Conservation (phyloP, 805 yeast genomes). For the Kuraishia hungarica region DNA sequence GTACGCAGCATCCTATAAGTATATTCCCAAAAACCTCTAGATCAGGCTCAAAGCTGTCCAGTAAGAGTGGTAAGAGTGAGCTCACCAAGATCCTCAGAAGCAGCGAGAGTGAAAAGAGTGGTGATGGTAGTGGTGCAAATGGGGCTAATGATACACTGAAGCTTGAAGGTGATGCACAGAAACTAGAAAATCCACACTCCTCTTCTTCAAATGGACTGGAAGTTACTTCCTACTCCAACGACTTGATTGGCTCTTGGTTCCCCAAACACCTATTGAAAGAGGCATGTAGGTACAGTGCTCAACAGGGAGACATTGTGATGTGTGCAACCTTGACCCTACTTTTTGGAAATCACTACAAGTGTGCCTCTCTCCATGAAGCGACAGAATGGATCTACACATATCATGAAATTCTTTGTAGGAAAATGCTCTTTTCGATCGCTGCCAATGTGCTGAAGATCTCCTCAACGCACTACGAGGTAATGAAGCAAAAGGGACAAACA, state of each 20-base stretch:
- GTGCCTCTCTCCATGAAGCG: slow-evolving; percentile 21
- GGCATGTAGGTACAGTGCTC: slow-evolving; percentile 44
- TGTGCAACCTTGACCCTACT: slow-evolving; percentile 49
- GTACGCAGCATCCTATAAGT: slow-evolving; percentile 1
- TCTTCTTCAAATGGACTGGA: background rate
- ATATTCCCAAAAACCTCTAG: slow-evolving; percentile 5
- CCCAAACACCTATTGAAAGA: slow-evolving; percentile 39
- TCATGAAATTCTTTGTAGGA: slow-evolving; percentile 41
- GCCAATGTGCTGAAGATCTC: slow-evolving; percentile 42
- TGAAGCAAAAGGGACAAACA: slow-evolving; percentile 26
- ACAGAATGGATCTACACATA: slow-evolving; percentile 52
- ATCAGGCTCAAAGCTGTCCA: slow-evolving; percentile 13
- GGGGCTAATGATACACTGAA: slow-evolving; percentile 1
- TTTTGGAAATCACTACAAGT: slow-evolving; percentile 31
- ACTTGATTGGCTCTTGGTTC: slow-evolving; percentile 43
- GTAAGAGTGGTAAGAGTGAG: slow-evolving; percentile 13
- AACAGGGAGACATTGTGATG: slow-evolving; percentile 58
- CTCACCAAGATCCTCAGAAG: slow-evolving; percentile 18
- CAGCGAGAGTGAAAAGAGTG: slow-evolving; percentile 2
- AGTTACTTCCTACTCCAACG: background rate
- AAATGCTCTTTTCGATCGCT: slow-evolving; percentile 46
- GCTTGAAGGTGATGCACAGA: background rate
- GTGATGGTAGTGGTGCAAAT: background rate
- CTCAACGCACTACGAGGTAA: slow-evolving; percentile 18
- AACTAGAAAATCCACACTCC: background rate